Evolutionary conservation across 306 rosid species (phyloP), one percentile per base, ranked within the genome.

Genomic region (Medicago lupulina): DNA sequence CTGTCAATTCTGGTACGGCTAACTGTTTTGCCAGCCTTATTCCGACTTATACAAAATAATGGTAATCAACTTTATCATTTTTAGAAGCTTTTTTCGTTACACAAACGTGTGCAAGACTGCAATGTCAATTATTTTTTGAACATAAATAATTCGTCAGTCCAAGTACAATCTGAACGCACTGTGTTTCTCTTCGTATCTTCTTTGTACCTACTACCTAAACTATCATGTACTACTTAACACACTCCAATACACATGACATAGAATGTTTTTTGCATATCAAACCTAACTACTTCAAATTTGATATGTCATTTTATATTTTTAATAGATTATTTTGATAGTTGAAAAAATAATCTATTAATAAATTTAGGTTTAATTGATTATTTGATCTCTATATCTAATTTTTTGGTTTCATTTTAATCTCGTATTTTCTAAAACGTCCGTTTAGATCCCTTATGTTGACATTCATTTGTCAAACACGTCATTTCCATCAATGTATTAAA

Each of bases 61-160:
- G 78, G 81, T 49, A 85, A 74, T 50, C 2, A 75, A 77, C 85
- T 80, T 83, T 80, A 40, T 8, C 67, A 78, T 12, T 72, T 69
- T 49, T 47, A 66, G 50, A 57, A 6, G 74, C 86, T 81, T 82
- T 77, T 76, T 70, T 81, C 23, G 78, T 49, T 83, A 76, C 89
- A 78, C 62, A 23, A 76, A 88, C 72, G 60, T 64, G 84, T 58
- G 75, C 83, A 81, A 77, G 9, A 21, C 9, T 21, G 15, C 16
- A 51, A 34, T n/a, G 59, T 80, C 14, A 84, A 80, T 80, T 66
- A 23, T 47, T 46, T 23, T 39, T 36, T 39, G 11, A 47, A 44
- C 55, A 65, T 64, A 71, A 54, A 46, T 47, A 61, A 44, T 70
- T 63, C 40, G 65, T 51, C 69, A 70, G 69, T 49, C 9, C 66